Percentiles rank a stretch among this genome's conserved stretches.
Evolutionary conservation across 306 rosid genomes (phyloP).

Genomic region (Cucumis cinereus): DNA sequence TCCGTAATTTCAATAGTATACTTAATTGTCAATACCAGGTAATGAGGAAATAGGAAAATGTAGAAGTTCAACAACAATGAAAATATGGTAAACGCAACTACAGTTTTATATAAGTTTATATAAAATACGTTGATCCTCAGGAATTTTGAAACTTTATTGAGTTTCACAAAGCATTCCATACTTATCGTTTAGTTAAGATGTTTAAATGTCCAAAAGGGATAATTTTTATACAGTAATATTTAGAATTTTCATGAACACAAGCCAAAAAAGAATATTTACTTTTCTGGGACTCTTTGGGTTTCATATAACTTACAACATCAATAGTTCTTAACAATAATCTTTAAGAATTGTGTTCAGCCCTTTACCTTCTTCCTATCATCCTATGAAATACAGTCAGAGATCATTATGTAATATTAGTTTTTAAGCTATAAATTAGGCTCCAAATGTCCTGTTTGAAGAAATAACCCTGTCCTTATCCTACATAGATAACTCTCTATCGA

Average conservation of each 20-base stretch:
- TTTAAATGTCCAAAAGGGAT: not conserved
- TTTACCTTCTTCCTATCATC: not conserved
- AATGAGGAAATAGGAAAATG: not conserved
- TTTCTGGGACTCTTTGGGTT: not conserved
- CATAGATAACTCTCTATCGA: not conserved
- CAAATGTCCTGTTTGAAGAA: not conserved
- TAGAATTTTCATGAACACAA: not conserved
- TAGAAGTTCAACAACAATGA: not conserved
- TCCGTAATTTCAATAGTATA: not conserved
- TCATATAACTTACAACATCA: not conserved
- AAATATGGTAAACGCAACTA: not conserved
- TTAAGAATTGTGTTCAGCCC: not conserved
- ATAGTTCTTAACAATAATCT: not conserved
- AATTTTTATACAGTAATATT: not conserved
- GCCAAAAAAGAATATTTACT: not conserved
- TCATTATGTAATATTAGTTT: not conserved
- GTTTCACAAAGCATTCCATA: not conserved
- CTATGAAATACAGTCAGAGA: not conserved
- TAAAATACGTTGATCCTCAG: not conserved
- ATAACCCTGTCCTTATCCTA: not conserved
- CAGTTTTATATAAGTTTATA: not conserved
- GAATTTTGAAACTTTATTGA: not conserved
- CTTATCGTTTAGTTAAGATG: not conserved
- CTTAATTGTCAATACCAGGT: not conserved
- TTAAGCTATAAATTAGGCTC: not conserved